A percentile compares a stretch with the other conserved stretches of the same genome.
phyloP scores from a whole-genome alignment of 2,329 filamentous ascomycete species.

The Neurospora crassa region DNA sequence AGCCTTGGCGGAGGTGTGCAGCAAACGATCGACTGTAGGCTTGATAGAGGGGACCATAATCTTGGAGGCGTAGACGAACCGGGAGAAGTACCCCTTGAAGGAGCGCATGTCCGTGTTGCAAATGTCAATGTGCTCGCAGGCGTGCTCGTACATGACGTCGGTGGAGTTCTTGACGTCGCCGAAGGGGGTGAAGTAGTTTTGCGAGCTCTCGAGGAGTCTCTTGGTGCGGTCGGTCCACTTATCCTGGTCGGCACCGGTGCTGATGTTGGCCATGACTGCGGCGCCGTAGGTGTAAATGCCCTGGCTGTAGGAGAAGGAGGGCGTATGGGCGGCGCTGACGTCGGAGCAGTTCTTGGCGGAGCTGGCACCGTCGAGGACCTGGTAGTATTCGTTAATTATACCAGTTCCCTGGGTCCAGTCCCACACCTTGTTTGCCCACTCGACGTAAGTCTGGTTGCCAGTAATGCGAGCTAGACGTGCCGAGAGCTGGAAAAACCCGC shows the following conservation, averaged over 20 bases:
- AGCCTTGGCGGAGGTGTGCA: constrained; percentile 43
- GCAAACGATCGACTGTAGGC: constrained; percentile 34
- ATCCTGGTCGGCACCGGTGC: constrained; percentile 31
- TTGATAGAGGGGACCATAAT: constrained; percentile 46
- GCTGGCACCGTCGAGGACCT: constrained; percentile 55
- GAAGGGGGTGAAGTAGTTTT: constrained; percentile 43
- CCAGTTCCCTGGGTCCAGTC: constrained; percentile 52
- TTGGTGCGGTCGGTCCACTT: constrained; percentile 45
- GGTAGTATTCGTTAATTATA: constrained; percentile 44
- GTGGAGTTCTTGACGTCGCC: constrained; percentile 32
- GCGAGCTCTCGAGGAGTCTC: constrained; percentile 40
- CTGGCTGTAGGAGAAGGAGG: constrained; percentile 56
- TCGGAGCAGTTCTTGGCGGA: constrained; percentile 42
- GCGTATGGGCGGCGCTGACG: constrained; percentile 29
- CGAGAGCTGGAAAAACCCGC: constrained; percentile 72
- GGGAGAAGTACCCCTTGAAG: constrained; percentile 59
- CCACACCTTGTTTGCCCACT: constrained; percentile 59
- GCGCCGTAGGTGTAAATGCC: constrained; percentile 58
- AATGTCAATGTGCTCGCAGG: constrained; percentile 48
- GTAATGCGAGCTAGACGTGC: constrained; percentile 65
- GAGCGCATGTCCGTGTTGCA: constrained; percentile 58
- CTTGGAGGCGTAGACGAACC: constrained; percentile 52
- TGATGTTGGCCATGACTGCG: constrained; percentile 51
- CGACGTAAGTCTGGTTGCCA: constrained; percentile 52
- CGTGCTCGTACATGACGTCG: constrained; percentile 54